Evolutionary conservation across 495 filamentous ascomycete genomes (phyloP).

Genomic region (Parmelia sp.): DNA sequence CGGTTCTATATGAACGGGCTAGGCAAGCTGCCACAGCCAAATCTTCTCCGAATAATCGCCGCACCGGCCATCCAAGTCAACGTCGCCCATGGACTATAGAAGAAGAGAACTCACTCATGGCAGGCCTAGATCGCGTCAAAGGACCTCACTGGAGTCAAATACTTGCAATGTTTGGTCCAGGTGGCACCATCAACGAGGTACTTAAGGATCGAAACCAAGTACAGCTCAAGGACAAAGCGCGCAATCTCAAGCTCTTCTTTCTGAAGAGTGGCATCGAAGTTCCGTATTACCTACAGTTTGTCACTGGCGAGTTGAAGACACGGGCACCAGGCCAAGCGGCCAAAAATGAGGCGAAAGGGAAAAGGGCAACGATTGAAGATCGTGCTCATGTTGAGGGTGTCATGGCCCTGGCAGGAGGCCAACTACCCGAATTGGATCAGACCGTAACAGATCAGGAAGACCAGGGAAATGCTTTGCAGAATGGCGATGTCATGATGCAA

Average conservation of each 20-base stretch:
- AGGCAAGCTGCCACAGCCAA: conserved; percentile 77
- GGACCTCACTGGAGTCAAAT: conserved; percentile 97
- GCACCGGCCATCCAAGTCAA: conserved; percentile 73
- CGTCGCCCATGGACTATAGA: conserved; percentile 84
- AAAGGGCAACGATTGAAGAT: conserved; percentile 62
- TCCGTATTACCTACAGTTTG: conserved; percentile 80
- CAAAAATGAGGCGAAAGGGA: conserved; percentile 71
- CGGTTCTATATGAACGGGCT: conserved; percentile 73
- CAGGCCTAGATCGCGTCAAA: conserved; percentile 82
- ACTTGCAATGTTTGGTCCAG: conserved; percentile 75
- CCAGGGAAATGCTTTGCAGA: background rate
- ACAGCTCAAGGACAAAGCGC: conserved; percentile 90
- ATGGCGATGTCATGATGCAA: conserved; percentile 5
- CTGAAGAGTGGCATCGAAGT: conserved; percentile 91
- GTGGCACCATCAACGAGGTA: conserved; percentile 74
- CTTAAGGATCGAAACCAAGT: conserved; percentile 93
- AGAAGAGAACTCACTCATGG: conserved; percentile 90
- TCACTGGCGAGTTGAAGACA: conserved; percentile 91
- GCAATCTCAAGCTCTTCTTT: conserved; percentile 93
- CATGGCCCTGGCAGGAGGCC: conserved; percentile 49
- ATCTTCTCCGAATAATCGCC: conserved; percentile 63
- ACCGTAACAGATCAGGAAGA: conserved; percentile 1
- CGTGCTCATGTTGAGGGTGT: conserved; percentile 67
- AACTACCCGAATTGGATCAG: conserved; percentile 19
- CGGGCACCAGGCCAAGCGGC: conserved; percentile 78